phyloP scores from a whole-genome alignment of 371 early-diverging fungal species.

The Circinella minor region DNA sequence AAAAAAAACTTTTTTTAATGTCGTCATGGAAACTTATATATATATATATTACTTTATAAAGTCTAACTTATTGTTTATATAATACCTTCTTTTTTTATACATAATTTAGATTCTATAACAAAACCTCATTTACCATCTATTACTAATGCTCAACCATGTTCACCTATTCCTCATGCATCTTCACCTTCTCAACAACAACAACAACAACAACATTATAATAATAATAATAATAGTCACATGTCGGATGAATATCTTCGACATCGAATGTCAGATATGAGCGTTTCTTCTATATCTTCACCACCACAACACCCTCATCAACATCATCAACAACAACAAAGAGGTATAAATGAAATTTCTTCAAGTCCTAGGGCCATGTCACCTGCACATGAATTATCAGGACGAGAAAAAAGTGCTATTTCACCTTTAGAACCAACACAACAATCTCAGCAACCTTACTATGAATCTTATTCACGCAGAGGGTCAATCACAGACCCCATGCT shows the following conservation, averaged over 20 bases:
- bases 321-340: not conserved
- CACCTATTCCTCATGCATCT: conserved; percentile 26
- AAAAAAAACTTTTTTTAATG: too few relatives aligned
- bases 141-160: conserved; percentile 31
- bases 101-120: conserved; percentile 14
- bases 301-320: conserved; percentile 1
- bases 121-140: conserved; percentile 36
- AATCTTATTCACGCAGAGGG: conserved; percentile 40
- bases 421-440: conserved; percentile 40
- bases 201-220: not conserved
- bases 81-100: not conserved
- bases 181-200: conserved; percentile 6
- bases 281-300: conserved; percentile 23
- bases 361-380: conserved; percentile 14
- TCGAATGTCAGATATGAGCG: conserved; percentile 52
- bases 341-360: too few relatives aligned
- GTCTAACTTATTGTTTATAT: too few relatives aligned
- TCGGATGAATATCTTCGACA: conserved; percentile 51
- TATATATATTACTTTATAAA: too few relatives aligned
- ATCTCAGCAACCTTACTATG: conserved; percentile 12
- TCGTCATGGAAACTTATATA: not conserved
- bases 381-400: conserved; percentile 15
- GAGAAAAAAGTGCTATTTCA: conserved; percentile 16
- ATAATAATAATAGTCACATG: not conserved
- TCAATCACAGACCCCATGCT: conserved; percentile 40